These are phyloP conservation scores for Mycosphaerella sp. DNA, from an alignment of 2,329 filamentous ascomycete genomes.

Conservation along the genomic window DNA sequence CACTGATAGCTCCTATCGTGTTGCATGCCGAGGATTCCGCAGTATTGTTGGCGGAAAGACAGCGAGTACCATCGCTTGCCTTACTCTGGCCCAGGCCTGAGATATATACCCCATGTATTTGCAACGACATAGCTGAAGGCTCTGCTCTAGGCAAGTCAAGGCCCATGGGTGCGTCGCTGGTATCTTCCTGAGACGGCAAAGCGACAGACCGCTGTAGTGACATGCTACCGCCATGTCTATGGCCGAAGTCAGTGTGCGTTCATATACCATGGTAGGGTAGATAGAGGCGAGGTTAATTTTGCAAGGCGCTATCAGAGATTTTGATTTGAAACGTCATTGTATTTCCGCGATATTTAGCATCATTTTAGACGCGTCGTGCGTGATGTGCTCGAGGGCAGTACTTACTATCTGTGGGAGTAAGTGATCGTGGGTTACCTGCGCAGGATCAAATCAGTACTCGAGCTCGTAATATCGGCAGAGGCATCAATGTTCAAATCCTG, in stretches of 20 bases:
- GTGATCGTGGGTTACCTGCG: neutral
- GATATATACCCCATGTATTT: no score
- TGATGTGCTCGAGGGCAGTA: neutral
- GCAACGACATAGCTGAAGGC: no score
- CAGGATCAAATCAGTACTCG: neutral
- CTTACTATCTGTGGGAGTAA: slow-evolving; percentile 7
- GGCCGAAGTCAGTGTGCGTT: neutral
- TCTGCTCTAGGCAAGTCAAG: no score
- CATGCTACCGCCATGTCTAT: neutral
- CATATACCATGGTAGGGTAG: neutral
- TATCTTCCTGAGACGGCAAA: neutral
- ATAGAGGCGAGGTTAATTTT: neutral
- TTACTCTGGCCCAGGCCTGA: no score
- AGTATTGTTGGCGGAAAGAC: no score
- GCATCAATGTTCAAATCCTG: neutral
- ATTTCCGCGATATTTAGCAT: slow-evolving; percentile 20
- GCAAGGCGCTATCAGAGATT: slow-evolving; percentile 22
- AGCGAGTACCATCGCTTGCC: no score
- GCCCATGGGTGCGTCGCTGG: neutral
- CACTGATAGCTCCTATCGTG: neutral
- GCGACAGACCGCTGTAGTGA: neutral
- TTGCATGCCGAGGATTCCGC: no score
- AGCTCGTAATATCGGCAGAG: neutral
- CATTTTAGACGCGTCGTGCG: slow-evolving; percentile 7
- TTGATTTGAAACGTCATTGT: slow-evolving; percentile 26